These are phyloP conservation scores for Drechslerella coelobrocha DNA, from an alignment of 2,329 filamentous ascomycete genomes.

Conservation along the genomic window DNA sequence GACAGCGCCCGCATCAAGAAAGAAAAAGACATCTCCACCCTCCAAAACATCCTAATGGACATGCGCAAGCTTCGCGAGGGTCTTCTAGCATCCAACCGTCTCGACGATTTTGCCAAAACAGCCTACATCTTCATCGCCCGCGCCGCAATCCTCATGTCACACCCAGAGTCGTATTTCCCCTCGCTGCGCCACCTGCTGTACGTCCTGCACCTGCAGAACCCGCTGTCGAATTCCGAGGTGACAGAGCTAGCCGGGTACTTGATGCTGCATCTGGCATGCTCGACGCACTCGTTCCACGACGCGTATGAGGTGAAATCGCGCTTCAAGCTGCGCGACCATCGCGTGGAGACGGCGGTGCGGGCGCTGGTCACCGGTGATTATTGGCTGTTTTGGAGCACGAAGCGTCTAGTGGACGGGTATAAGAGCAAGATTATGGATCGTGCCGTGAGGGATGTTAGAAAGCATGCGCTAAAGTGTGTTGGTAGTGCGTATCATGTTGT, in stretches of 20 bases:
- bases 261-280: slow-evolving; percentile 86
- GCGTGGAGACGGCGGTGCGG: slow-evolving; percentile 71
- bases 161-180: slow-evolving; percentile 88
- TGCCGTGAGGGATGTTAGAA: slow-evolving; percentile 75
- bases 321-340: slow-evolving; percentile 70
- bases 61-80: slow-evolving; percentile 92
- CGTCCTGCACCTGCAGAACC: slow-evolving; percentile 71
- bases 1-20: no score
- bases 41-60: slow-evolving; percentile 70
- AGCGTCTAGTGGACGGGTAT: slow-evolving; percentile 78
- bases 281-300: slow-evolving; percentile 74
- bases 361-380: slow-evolving; percentile 84
- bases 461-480: slow-evolving; percentile 83
- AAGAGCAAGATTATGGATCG: slow-evolving; percentile 80
- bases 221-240: slow-evolving; percentile 74
- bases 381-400: slow-evolving; percentile 75
- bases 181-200: slow-evolving; percentile 81
- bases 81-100: slow-evolving; percentile 77
- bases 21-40: slow-evolving; percentile 27
- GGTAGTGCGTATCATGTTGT: slow-evolving; percentile 80
- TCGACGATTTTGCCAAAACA: slow-evolving; percentile 82
- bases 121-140: slow-evolving; percentile 92
- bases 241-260: slow-evolving; percentile 81
- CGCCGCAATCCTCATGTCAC: slow-evolving; percentile 77
- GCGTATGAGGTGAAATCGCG: slow-evolving; percentile 72